Evolutionary conservation across 306 rosid species (phyloP).

Genomic region (Vigna reflexopilosa): DNA sequence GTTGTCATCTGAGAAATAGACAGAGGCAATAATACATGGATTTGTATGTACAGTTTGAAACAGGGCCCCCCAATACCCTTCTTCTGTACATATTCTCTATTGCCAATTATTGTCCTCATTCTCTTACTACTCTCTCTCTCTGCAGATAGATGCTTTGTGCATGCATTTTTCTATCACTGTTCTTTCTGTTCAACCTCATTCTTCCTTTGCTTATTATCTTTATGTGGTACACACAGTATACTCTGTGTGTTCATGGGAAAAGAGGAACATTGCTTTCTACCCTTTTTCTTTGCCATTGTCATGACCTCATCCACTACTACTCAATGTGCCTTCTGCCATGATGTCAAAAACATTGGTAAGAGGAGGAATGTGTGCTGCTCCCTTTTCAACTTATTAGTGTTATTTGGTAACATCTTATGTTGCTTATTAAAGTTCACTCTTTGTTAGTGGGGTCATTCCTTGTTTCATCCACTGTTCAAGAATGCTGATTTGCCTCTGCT

Average conservation of each 20-base stretch:
- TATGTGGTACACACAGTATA: slow-evolving; percentile 17
- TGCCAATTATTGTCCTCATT: slow-evolving; percentile 59
- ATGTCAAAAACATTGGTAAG: neutral
- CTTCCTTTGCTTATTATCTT: neutral
- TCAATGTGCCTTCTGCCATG: slow-evolving; percentile 30
- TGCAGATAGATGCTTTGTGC: slow-evolving; percentile 6
- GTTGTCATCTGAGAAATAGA: slow-evolving; percentile 66
- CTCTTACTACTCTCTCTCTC: slow-evolving; percentile 33
- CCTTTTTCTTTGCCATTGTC: slow-evolving; percentile 30
- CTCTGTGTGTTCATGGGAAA: slow-evolving; percentile 11
- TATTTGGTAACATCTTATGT: neutral
- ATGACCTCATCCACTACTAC: neutral
- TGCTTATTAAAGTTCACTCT: neutral
- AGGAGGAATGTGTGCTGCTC: neutral
- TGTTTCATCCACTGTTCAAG: neutral
- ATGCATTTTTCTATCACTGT: slow-evolving; percentile 20
- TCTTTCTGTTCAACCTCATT: slow-evolving; percentile 16
- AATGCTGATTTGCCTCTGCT: neutral
- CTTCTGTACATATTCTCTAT: slow-evolving; percentile 41
- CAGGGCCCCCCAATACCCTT: slow-evolving; percentile 51
- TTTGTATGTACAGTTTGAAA: slow-evolving; percentile 59
- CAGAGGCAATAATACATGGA: slow-evolving; percentile 63
- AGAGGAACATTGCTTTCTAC: neutral
- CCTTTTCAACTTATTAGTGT: neutral
- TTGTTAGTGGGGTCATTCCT: neutral